Evolutionary conservation across 2,329 filamentous ascomycete genomes (phyloP), one percentile per base, ranked within the genome.

Genomic region (Sphaerostilbella broomeana): DNA sequence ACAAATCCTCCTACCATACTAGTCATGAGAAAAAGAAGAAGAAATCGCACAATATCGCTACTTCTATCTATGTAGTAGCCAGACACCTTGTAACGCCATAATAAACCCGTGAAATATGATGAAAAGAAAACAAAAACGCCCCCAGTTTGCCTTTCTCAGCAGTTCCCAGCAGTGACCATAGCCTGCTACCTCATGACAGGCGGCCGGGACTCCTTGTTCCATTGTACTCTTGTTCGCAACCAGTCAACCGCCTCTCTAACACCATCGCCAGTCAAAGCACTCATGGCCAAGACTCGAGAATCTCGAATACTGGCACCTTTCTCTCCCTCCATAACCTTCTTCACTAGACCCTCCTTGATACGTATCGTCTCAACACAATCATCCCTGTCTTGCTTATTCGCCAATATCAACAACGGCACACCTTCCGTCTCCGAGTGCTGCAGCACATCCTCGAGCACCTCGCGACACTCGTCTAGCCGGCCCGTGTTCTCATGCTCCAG

Each of bases 221-320:
- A 97, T 62, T 86, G 88, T 19, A 97, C 87, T 45, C 92, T 73
- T 50, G 81, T 90, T 57, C 86, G 80, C 43, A 98, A 70, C 92
- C 92, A 98, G 57, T 97, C 92, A n/a, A 98, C 84, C 1, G 92
- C 90, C 67, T 97, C 92, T 55, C 79, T 79, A 3, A 98, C 92
- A 3, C 92, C 92, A 0, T 82, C 83, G 4, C 79, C 86, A 5
- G 83, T 90, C 56, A 98, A 65, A n/a, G 92, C 92, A 59, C 86
- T 94, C 46, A 95, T 80, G 6, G 92, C 88, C 56, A 98, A 63
- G 12, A 97, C 92, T 45, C 92, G 74, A 56, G 86, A 94, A 66
- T 98, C 92, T 48, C 90, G 76, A 38, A 95, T 86, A 47, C 81
- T 84, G 28, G 74, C 76, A 0, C 87, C 87, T 65, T 90, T 92